phyloP scores from a whole-genome alignment of 2,329 filamentous ascomycete genomes.

The Alternaria ethzedia region DNA sequence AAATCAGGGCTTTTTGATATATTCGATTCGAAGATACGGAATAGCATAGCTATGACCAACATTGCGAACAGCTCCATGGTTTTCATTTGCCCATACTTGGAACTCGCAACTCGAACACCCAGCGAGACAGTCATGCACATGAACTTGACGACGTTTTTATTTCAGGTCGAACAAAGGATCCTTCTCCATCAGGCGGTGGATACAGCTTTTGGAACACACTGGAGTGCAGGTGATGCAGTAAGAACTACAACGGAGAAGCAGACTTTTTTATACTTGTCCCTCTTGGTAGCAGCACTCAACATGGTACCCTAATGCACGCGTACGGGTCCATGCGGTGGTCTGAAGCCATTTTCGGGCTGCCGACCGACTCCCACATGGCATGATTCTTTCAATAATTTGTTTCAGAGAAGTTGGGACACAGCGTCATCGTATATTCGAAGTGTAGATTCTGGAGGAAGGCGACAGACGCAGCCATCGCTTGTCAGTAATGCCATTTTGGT shows the following conservation, averaged over 20 bases:
- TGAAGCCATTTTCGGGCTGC: not conserved
- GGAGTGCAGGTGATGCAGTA: not conserved
- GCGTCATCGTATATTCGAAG: not conserved
- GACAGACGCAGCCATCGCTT: not conserved
- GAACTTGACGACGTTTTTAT: fast-evolving
- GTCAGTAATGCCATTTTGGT: not conserved
- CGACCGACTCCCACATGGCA: not conserved
- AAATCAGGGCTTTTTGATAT: not conserved
- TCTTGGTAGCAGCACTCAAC: not conserved
- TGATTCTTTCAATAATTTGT: fast-evolving
- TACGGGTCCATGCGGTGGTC: not conserved
- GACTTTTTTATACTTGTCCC: not conserved
- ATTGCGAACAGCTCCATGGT: not conserved
- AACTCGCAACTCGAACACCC: not conserved
- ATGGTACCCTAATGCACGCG: not conserved
- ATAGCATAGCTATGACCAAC: not conserved
- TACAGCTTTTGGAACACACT: not conserved
- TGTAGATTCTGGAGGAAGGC: not conserved
- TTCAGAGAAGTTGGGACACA: not conserved
- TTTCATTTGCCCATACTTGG: fast-evolving
- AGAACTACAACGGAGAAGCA: not conserved
- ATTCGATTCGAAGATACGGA: not conserved
- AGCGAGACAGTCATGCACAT: not conserved
- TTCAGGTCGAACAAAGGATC: not conserved
- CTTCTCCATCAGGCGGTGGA: no score